Evolutionary conservation across 2,329 filamentous ascomycete genomes (phyloP).

Genomic region (Sporothrix brunneoviolacea): DNA sequence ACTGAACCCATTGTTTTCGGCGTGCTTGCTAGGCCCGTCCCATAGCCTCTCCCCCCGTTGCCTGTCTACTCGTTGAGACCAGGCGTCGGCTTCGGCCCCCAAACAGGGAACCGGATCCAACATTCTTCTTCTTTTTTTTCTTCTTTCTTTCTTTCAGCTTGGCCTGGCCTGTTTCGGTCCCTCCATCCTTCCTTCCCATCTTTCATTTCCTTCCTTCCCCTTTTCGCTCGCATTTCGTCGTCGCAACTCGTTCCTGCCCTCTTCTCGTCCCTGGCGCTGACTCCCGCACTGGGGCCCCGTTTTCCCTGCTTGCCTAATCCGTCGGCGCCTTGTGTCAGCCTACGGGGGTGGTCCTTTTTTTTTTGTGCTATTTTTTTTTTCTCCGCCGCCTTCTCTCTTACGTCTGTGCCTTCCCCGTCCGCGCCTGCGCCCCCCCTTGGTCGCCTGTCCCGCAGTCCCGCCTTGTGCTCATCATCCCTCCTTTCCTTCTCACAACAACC

Average conservation of each 20-base stretch:
- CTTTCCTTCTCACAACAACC: too few relatives aligned
- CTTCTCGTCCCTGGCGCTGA: conserved; percentile 1
- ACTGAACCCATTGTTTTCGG: too few relatives aligned
- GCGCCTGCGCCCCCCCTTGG: too few relatives aligned
- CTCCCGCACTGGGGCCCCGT: background rate
- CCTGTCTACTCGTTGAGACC: too few relatives aligned
- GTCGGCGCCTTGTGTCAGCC: conserved; percentile 6
- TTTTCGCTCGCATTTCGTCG: too few relatives aligned
- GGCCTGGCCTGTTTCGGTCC: background rate
- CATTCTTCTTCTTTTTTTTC: too few relatives aligned
- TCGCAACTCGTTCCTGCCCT: background rate
- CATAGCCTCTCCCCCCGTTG: background rate
- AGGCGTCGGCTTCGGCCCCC: background rate
- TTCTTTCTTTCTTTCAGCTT: too few relatives aligned
- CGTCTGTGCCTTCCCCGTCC: too few relatives aligned
- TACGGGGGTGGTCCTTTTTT: background rate
- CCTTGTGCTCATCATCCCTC: too few relatives aligned
- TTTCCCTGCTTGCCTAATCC: conserved; percentile 6
- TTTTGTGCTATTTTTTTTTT: background rate
- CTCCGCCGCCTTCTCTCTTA: background rate
- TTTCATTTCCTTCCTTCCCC: background rate
- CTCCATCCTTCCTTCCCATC: background rate
- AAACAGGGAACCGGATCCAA: conserved; percentile 6
- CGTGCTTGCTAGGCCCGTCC: too few relatives aligned
- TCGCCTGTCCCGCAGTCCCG: too few relatives aligned